Evolutionary conservation across 2,329 filamentous ascomycete species (phyloP).

Genomic region (Teratosphaeria gauchensis): DNA sequence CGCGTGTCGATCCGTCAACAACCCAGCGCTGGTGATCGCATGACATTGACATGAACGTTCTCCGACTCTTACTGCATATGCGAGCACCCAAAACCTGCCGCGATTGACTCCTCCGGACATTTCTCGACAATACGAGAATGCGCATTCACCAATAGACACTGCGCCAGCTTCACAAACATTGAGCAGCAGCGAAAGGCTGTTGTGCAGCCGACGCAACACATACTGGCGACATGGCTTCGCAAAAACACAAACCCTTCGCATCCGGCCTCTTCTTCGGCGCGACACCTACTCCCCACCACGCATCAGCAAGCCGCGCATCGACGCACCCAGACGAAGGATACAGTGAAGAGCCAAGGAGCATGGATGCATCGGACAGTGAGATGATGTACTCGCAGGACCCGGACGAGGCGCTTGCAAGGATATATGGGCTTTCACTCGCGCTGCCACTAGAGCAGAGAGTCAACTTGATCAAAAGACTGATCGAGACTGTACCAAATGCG

Average conservation of each 20-base stretch:
- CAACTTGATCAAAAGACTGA: slow-evolving; percentile 2
- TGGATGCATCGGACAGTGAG: slow-evolving; percentile 22
- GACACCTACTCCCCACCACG: background rate
- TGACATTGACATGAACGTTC: background rate
- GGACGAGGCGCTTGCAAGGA: slow-evolving; percentile 2
- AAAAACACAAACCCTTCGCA: background rate
- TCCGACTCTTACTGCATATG: background rate
- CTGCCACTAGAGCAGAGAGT: slow-evolving; percentile 6
- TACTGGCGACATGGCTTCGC: background rate
- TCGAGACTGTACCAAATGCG: slow-evolving; percentile 10
- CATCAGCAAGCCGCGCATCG: background rate
- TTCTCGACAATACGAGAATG: background rate
- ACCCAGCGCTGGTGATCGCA: background rate
- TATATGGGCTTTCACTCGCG: slow-evolving; percentile 4
- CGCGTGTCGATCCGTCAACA: background rate
- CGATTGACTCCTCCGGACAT: background rate
- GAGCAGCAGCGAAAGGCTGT: background rate
- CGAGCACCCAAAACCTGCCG: background rate
- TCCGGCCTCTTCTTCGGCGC: background rate
- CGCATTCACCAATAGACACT: background rate
- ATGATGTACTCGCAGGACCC: slow-evolving; percentile 4
- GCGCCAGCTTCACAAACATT: background rate
- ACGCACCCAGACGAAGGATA: background rate
- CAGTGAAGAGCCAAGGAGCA: slow-evolving; percentile 49
- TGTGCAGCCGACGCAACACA: background rate